A percentile compares a stretch with the other conserved stretches of the same genome.
These are phyloP conservation scores for Daldinia childiae DNA, from an alignment of 495 filamentous ascomycete species.

Conservation along the genomic window DNA sequence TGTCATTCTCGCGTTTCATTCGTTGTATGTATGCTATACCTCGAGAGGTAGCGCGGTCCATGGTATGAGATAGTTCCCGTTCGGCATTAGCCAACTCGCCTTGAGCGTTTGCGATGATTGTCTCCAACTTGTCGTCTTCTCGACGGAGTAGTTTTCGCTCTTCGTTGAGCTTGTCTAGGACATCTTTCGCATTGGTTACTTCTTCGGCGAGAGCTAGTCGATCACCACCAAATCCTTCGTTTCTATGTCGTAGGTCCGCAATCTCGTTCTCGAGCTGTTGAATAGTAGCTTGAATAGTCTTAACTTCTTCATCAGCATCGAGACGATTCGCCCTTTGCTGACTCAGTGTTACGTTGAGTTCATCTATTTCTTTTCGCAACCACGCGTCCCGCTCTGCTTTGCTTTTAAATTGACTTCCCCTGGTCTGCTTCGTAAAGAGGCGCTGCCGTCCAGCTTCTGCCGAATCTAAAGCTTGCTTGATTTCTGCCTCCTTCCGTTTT, in stretches of 20 bases:
- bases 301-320: slow-evolving; percentile 87
- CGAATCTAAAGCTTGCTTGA: slow-evolving; percentile 74
- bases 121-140: slow-evolving; percentile 86
- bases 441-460: slow-evolving; percentile 80
- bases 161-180: slow-evolving; percentile 80
- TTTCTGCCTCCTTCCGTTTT: slow-evolving; percentile 74
- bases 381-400: slow-evolving; percentile 89
- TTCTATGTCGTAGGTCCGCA: slow-evolving; percentile 70
- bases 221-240: slow-evolving; percentile 80
- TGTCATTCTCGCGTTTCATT: slow-evolving; percentile 76
- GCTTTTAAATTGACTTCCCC: slow-evolving; percentile 86
- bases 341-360: slow-evolving; percentile 76
- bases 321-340: slow-evolving; percentile 83
- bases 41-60: slow-evolving; percentile 86
- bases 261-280: slow-evolving; percentile 76
- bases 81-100: slow-evolving; percentile 80
- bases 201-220: slow-evolving; percentile 75
- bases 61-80: slow-evolving; percentile 77
- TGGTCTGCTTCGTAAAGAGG: slow-evolving; percentile 92
- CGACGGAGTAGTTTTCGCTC: slow-evolving; percentile 91
- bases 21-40: slow-evolving; percentile 84
- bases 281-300: slow-evolving; percentile 74
- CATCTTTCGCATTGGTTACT: slow-evolving; percentile 81
- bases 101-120: slow-evolving; percentile 75
- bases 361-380: slow-evolving; percentile 81